Evolutionary conservation across 805 yeast genomes (phyloP), one percentile per base, ranked within the genome.

Genomic region (Yarrowia porcina): DNA sequence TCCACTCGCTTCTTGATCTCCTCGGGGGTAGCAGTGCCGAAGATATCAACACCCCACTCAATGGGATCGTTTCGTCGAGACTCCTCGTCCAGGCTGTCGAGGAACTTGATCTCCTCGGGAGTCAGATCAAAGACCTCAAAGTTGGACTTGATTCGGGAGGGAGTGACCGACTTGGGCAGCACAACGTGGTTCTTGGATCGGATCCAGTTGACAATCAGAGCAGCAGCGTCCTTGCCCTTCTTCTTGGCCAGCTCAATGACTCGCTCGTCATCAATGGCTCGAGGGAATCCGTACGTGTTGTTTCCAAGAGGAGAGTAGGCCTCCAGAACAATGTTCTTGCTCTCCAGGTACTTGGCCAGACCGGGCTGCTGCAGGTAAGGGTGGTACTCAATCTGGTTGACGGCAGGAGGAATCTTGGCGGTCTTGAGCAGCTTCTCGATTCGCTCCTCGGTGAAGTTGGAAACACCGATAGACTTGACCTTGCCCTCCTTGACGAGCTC

Each of bases 131-230:
- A 77, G 65, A 81, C 80, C 39, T 76, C 68, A 74, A 88, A 79
- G 77, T 88, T 88, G 67, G 78, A 79, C 60, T 76, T 65, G 68
- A 89, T 77, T 76, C 96, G 81, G 63, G 80, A 83, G 69, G 82
- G 81, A 71, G 85, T 82, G 70, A 86, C 85, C 9, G 91, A 85
- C 76, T 89, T 89, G 74, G 96, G 96, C 75, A 89, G 87, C 64
- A 87, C 83, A 42, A 87, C 86, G 65, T 87, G 70, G 61, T 82
- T 82, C 75, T 89, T 82, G 75, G 87, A 91, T 30, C 90, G 84
- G 47, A 90, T 86, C 93, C 92, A 88, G 78, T 90, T 83, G 66
- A 89, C 75, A 65, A 89, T 76, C 15, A 88, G 83, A 74, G 87
- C 86, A 33, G 90, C 85, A 20, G 89, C 72, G 28, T 84, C 72